Percentiles rank a stretch among this genome's conserved stretches.
These are phyloP conservation scores for Ophiocordyceps camponoti-floridani DNA, from an alignment of 2,329 filamentous ascomycete genomes.

Conservation along the genomic window DNA sequence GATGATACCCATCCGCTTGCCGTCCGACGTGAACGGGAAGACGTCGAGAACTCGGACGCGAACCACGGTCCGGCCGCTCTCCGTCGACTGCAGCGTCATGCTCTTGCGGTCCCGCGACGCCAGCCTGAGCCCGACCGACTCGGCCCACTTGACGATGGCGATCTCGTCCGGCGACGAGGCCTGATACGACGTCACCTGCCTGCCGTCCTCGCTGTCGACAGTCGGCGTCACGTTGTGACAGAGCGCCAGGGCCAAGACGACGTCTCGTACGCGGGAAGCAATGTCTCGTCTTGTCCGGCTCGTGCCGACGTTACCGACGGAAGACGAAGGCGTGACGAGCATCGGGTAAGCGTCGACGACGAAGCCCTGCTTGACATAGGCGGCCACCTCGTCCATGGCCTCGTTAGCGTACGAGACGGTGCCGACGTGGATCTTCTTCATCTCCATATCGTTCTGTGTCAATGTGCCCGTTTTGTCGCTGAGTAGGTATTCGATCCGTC, in stretches of 20 bases:
- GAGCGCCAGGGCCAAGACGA: constrained; percentile 77
- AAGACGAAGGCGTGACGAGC: constrained; percentile 62
- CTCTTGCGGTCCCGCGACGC: constrained; percentile 71
- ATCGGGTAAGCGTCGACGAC: constrained; percentile 27
- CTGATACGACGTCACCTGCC: constrained; percentile 71
- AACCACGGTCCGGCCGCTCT: constrained; percentile 57
- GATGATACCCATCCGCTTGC: constrained; percentile 95
- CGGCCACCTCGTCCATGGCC: constrained; percentile 90
- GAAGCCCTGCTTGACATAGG: constrained; percentile 77
- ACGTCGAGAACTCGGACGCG: constrained; percentile 80
- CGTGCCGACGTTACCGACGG: constrained; percentile 40
- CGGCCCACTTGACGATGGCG: constrained; percentile 90
- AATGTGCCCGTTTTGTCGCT: constrained; percentile 98
- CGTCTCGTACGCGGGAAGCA: constrained; percentile 77
- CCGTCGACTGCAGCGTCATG: constrained; percentile 65
- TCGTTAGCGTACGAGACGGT: constrained; percentile 97
- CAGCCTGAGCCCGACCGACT: constrained; percentile 74
- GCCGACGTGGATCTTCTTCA: constrained; percentile 96
- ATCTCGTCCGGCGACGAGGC: constrained; percentile 97
- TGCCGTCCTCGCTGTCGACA: constrained; percentile 59
- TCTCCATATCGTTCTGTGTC: constrained; percentile 96
- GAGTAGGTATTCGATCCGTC: constrained; percentile 85
- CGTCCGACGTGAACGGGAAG: constrained; percentile 94
- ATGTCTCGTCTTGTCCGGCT: constrained; percentile 87
- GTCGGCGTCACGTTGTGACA: constrained; percentile 94